Evolutionary conservation across 2,329 filamentous ascomycete species (phyloP).

Genomic region (Cladosporium colombiae): DNA sequence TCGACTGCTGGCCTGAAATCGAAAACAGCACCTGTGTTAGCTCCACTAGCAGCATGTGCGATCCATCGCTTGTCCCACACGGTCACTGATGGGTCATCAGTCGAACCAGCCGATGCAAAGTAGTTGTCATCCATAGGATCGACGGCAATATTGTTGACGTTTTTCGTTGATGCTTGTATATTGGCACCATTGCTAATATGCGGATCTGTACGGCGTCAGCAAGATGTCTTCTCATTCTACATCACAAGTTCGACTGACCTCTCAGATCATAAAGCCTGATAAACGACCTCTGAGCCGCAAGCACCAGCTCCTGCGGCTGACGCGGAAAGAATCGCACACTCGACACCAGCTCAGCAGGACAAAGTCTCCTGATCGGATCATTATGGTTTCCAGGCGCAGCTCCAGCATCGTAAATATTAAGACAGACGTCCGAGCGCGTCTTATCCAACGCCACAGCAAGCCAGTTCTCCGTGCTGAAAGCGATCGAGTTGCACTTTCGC

Average conservation of each 20-base stretch:
- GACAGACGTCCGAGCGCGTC: constrained; percentile 76
- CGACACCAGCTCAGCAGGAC: constrained; percentile 69
- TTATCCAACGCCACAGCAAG: constrained; percentile 78
- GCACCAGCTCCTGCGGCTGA: constrained; percentile 72
- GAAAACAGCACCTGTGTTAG: constrained; percentile 58
- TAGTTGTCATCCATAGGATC: constrained; percentile 81
- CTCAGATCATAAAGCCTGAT: constrained; percentile 77
- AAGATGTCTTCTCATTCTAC: too few relatives aligned
- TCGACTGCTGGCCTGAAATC: constrained; percentile 59
- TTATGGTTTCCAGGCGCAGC: constrained; percentile 54
- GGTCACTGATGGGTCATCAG: constrained; percentile 72
- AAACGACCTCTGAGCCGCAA: constrained; percentile 73
- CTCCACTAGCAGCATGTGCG: constrained; percentile 49
- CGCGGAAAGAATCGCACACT: constrained; percentile 81
- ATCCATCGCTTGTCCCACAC: constrained; percentile 72
- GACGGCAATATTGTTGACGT: constrained; percentile 70
- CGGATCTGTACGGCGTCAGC: neutral
- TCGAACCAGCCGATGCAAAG: constrained; percentile 73
- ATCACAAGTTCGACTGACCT: constrained; percentile 50
- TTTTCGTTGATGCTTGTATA: constrained; percentile 55
- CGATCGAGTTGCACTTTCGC: constrained; percentile 77
- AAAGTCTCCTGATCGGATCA: constrained; percentile 58
- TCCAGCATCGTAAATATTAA: constrained; percentile 80
- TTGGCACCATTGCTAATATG: constrained; percentile 22
- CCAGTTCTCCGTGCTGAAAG: constrained; percentile 71